Evolutionary conservation across 352 stramenopile genomes (phyloP).

Genomic region (Phytophthora citricola): DNA sequence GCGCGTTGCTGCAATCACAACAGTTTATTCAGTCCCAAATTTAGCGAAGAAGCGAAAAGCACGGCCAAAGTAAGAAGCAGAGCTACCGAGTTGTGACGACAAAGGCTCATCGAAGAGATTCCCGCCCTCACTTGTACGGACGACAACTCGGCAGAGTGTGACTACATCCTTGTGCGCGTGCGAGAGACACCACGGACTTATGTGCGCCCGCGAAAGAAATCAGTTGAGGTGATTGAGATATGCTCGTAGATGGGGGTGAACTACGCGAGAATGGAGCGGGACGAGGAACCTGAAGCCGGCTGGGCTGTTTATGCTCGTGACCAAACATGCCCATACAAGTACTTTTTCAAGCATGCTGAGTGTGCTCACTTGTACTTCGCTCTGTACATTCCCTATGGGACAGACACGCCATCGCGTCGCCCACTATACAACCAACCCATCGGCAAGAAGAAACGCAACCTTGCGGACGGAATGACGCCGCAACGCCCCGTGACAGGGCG

Average conservation of each 20-base stretch:
- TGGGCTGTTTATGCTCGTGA: background rate
- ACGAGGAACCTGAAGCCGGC: background rate
- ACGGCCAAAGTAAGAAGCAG: background rate
- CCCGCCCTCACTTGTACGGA: background rate
- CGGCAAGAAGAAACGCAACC: too few relatives aligned
- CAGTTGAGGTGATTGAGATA: background rate
- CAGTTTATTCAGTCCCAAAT: background rate
- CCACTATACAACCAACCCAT: too few relatives aligned
- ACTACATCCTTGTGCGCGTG: background rate
- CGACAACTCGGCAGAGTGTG: background rate
- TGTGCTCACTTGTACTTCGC: background rate
- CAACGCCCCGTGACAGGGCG: too few relatives aligned
- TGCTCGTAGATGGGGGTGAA: background rate
- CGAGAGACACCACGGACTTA: background rate
- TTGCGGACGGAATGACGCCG: too few relatives aligned
- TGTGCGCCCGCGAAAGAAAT: background rate
- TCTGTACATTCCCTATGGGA: too few relatives aligned
- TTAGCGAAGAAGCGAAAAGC: background rate
- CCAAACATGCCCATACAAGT: background rate
- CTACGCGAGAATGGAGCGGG: background rate
- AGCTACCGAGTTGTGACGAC: background rate
- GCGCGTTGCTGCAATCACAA: background rate
- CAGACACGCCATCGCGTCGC: too few relatives aligned
- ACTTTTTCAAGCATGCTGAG: background rate
- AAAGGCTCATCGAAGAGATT: background rate